Evolutionary conservation across 305 asterid genomes (phyloP).

Genomic region (Solanum hybrid): DNA sequence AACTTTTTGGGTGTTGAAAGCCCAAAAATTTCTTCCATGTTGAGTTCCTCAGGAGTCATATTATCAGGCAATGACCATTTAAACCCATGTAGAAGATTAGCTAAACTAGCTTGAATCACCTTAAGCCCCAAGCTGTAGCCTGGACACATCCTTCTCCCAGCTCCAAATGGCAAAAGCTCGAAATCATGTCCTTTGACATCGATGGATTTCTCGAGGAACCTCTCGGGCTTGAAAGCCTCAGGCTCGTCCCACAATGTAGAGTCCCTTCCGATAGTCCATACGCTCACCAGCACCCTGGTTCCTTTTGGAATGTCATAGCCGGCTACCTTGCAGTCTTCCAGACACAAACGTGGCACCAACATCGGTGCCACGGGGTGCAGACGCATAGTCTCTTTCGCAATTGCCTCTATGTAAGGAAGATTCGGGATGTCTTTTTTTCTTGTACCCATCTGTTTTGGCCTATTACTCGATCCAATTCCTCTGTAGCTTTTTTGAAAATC

Average conservation of each 20-base stretch:
- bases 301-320: conserved; percentile 44
- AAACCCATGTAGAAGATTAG: conserved; percentile 70
- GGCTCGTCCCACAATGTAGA: conserved; percentile 68
- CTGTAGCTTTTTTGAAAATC: conserved; percentile 45
- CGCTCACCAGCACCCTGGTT: conserved; percentile 43
- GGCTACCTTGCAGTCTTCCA: conserved; percentile 47
- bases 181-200: conserved; percentile 66
- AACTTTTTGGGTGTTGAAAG: conserved; percentile 55
- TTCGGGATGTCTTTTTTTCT: conserved; percentile 24
- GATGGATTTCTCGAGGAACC: conserved; percentile 47
- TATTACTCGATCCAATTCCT: conserved; percentile 61
- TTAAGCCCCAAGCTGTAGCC: conserved; percentile 65
- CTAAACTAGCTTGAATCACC: conserved; percentile 62
- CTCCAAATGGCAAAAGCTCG: conserved; percentile 66
- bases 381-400: conserved; percentile 76
- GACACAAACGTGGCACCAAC: conserved; percentile 44
- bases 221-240: conserved; percentile 42
- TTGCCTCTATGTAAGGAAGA: conserved; percentile 56
- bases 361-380: conserved; percentile 75
- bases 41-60: conserved; percentile 34
- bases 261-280: conserved; percentile 70
- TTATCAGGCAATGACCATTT: conserved; percentile 43
- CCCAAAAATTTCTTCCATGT: conserved; percentile 76
- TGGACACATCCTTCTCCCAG: conserved; percentile 88
- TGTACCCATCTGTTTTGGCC: conserved; percentile 51